Evolutionary conservation across 2,329 filamentous ascomycete species (phyloP).

Genomic region (Fusarium sp.): DNA sequence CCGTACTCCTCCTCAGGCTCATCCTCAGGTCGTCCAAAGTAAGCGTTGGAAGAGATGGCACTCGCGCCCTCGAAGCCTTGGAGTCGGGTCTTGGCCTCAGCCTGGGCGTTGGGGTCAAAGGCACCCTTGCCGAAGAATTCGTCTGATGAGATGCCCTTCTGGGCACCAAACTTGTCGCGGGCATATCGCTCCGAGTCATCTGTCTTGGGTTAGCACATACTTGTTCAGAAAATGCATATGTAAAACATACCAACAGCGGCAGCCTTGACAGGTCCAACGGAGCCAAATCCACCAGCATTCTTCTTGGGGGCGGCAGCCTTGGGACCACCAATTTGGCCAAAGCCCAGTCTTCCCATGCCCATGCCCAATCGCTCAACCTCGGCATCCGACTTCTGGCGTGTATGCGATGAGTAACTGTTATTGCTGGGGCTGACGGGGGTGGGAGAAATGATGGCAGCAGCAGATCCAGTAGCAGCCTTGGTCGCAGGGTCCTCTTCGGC

Average conservation of each 20-base stretch:
- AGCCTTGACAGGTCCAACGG: conserved; percentile 80
- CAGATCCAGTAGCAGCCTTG: conserved; percentile 60
- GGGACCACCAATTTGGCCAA: conserved; percentile 81
- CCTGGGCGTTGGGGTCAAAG: conserved; percentile 83
- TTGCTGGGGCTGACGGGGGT: conserved; percentile 78
- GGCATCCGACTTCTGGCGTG: conserved; percentile 73
- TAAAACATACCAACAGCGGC: conserved; percentile 71
- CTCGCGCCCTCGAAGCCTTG: conserved; percentile 94
- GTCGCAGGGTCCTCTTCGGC: conserved; percentile 75
- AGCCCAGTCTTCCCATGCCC: conserved; percentile 86
- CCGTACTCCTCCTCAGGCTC: conserved; percentile 85
- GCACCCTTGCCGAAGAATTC: conserved; percentile 96
- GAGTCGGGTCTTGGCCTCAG: conserved; percentile 88
- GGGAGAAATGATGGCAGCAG: conserved; percentile 75
- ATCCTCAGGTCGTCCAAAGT: conserved; percentile 94
- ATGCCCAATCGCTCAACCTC: conserved; percentile 92
- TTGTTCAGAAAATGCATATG: neutral
- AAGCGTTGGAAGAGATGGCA: conserved; percentile 94
- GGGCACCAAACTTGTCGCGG: conserved; percentile 86
- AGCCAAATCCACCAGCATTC: conserved; percentile 88
- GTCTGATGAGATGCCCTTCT: conserved; percentile 97
- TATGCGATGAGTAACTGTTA: conserved; percentile 67
- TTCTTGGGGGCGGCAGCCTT: conserved; percentile 72
- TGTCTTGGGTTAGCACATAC: conserved; percentile 44
- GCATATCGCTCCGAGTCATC: conserved; percentile 86